These are phyloP conservation scores for Puccinia polysora DNA, from an alignment of 1,284 basidiomycete species.

Conservation along the genomic window DNA sequence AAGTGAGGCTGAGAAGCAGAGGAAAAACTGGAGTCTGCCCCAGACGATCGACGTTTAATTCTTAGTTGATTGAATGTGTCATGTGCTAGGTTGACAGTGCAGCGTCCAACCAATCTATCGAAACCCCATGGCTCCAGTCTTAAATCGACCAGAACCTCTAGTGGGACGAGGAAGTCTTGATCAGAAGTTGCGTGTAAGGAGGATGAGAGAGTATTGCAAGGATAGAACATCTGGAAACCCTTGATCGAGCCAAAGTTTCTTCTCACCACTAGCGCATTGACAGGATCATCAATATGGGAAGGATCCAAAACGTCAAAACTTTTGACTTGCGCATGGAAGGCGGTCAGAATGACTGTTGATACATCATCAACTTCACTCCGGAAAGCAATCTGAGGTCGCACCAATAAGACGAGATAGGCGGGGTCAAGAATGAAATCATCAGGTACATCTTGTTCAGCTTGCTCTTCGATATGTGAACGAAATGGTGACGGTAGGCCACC, in stretches of 20 bases:
- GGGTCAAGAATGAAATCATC: slow-evolving; percentile 57
- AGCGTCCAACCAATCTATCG: slow-evolving; percentile 83
- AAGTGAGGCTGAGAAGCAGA: slow-evolving; percentile 42
- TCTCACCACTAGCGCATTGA: slow-evolving; percentile 79
- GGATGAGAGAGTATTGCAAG: slow-evolving; percentile 52
- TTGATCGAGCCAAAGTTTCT: slow-evolving; percentile 71
- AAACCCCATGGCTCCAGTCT: slow-evolving; percentile 75
- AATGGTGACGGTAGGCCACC: slow-evolving; percentile 39
- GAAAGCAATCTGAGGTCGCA: slow-evolving; percentile 87
- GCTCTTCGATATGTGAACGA: slow-evolving; percentile 44
- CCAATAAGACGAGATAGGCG: slow-evolving; percentile 72
- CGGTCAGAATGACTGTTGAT: slow-evolving; percentile 71
- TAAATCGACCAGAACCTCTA: slow-evolving; percentile 81
- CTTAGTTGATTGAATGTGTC: slow-evolving; percentile 93
- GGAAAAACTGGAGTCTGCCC: slow-evolving; percentile 39
- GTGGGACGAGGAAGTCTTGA: slow-evolving; percentile 63
- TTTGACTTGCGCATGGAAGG: slow-evolving; percentile 75
- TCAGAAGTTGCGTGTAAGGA: slow-evolving; percentile 34
- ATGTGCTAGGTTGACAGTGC: slow-evolving; percentile 76
- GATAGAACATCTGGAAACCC: slow-evolving; percentile 83
- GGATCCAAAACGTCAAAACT: slow-evolving; percentile 77
- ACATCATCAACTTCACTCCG: slow-evolving; percentile 63
- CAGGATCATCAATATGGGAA: slow-evolving; percentile 71
- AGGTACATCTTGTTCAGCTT: slow-evolving; percentile 51
- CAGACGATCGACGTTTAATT: slow-evolving; percentile 45